Evolutionary conservation across 1,284 basidiomycete species (phyloP), one percentile per base, ranked within the genome.

Genomic region (Cryptococcus sp.): DNA sequence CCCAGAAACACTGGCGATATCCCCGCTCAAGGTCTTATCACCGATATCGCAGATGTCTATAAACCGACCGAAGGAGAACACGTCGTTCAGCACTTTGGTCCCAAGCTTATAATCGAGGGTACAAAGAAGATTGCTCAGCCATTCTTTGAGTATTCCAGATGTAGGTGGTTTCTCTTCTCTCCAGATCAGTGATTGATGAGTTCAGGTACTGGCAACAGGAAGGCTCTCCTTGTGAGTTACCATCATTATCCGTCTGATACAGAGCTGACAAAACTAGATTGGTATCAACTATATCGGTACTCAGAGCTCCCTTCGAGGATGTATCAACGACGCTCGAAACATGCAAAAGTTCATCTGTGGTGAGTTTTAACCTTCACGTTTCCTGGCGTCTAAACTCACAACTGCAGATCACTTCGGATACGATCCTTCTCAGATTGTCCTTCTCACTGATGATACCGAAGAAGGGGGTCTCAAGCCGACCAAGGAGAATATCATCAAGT

Each of bases 301-400:
- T 3, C 63, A 60, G 32, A 59, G 55, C 51, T 62, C 62, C 35
- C 58, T 76, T 7, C 52, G 79, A 32, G 91, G 92, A 3, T 95
- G 92, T 67, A 89, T 94, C 73, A 93, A 95, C 69, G 92, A 96
- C 65, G 90, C 85, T 0, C 77, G 81, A 46, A 93, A 92, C 70
- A 83, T 95, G 54, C 78, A 84, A 63, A 70, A 79, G 10, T 94
- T 94, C 78, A 76, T 93, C 43, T 81, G 80, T 58, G 74, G 87
- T 89, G 65, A 49, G 66, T 59, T 1, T 49, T 5, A 6, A 3
- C 4, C 5, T 10, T 10, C 38, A 15, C 31, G 45, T 23, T 23
- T 10, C 10, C 11, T 10, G 10, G 10, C 8, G 11, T 33, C 11
- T 11, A 31, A 4, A 53, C 5, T 23, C n/a, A 13, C 14, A 38